phyloP scores from a whole-genome alignment of 2,329 filamentous ascomycete genomes.

The Pseudogymnoascus sp. region DNA sequence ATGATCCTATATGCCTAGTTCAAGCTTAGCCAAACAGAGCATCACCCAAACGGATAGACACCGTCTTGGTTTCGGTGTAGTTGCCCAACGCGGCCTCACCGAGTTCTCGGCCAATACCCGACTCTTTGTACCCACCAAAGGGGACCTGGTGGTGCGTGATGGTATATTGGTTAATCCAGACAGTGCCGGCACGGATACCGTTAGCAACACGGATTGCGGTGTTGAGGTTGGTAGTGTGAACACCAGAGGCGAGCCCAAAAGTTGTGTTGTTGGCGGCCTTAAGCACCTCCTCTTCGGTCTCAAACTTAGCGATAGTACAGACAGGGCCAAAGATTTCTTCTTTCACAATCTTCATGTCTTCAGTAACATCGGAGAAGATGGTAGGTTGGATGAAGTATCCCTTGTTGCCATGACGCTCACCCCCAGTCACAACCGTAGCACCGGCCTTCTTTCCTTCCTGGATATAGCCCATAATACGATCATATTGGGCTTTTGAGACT shows the following conservation, averaged over 20 bases:
- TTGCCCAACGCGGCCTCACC: constrained; percentile 58
- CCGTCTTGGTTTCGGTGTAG: constrained; percentile 62
- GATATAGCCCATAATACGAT: constrained; percentile 61
- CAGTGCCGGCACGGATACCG: constrained; percentile 47
- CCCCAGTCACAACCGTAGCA: constrained; percentile 55
- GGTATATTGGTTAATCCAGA: constrained; percentile 47
- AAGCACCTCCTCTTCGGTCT: constrained; percentile 58
- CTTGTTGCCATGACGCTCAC: constrained; percentile 55
- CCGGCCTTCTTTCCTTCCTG: constrained; percentile 56
- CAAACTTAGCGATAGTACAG: constrained; percentile 63
- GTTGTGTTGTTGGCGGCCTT: constrained; percentile 52
- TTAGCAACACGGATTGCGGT: constrained; percentile 60
- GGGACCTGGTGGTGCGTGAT: constrained; percentile 55
- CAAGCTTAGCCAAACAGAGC: constrained; percentile 30
- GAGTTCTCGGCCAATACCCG: constrained; percentile 65
- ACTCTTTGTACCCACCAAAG: constrained; percentile 73
- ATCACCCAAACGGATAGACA: constrained; percentile 45
- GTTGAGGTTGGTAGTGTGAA: constrained; percentile 61
- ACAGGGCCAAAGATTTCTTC: constrained; percentile 71
- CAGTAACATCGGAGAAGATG: constrained; percentile 61
- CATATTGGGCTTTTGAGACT: constrained; percentile 60
- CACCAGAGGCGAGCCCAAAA: constrained; percentile 60
- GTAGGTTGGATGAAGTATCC: constrained; percentile 68
- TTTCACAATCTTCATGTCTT: constrained; percentile 66
- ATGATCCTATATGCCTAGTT: not conserved